Evolutionary conservation across 2,329 filamentous ascomycete species (phyloP), one percentile per base, ranked within the genome.

Genomic region (Ophiosphaerella herpotricha): DNA sequence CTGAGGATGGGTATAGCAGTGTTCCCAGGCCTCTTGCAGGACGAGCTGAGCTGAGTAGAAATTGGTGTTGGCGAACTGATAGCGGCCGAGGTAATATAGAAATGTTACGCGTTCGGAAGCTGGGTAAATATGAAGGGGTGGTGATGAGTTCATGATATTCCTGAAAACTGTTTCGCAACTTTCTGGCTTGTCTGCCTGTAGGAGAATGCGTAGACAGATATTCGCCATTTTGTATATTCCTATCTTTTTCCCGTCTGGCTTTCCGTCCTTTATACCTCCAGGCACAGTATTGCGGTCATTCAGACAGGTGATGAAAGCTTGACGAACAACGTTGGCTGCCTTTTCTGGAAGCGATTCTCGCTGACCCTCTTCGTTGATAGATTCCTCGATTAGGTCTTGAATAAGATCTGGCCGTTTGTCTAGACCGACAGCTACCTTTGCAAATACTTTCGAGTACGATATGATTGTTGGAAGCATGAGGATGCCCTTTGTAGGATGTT

Each of bases 221-320:
- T 97, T 97, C 52, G 91, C 92, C 74, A 96, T 91, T 50, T 90
- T 86, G 75, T 97, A 97, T 55, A 97, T 91, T 37, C 90, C 92
- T 9, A 88, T 77, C 67, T 93, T 91, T 70, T 92, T 95, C 46
- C 91, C 91, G 63, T 92, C 88, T 0, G 91, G 90, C 52, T 80
- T 83, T 16, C 84, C 85, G 59, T 82, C 82, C 48, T 68, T 71
- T 23, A 82, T 73, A 0, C 80, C 79, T 12, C 78, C 77, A 11
- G 84, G 79, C 23, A 82, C 85, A 14, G 85, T 85, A 1, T 84
- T 87, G 41, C 90, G 84, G 68, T 96, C 91, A 4, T 89, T 91
- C 31, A 96, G 77, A 58, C 93, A 97, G 34, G 90, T 91, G 9
- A 90, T 94, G 68, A 97, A 96, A 18, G 92, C 91, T 68, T 91